A percentile compares a stretch with the other conserved stretches of the same genome.
Conservation (phyloP, 257 asterid genomes). For the Verbena officinalis region DNA sequence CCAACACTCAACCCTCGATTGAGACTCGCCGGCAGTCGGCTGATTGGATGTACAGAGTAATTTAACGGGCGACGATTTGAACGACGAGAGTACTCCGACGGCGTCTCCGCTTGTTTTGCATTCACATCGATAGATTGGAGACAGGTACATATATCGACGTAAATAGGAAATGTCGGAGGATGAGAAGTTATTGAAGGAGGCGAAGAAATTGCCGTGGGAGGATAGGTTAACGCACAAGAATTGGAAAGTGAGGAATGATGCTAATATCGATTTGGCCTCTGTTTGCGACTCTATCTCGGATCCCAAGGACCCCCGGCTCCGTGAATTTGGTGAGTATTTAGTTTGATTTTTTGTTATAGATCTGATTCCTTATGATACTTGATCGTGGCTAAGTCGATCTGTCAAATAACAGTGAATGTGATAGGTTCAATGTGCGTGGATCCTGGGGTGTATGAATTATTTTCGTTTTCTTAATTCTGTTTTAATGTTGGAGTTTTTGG, state of each 20-base stretch:
- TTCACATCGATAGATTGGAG: constrained; percentile 21
- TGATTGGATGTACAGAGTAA: constrained; percentile 17
- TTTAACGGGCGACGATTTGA: constrained; percentile 10
- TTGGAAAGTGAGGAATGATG: constrained; percentile 99
- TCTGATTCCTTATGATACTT: constrained; percentile 46
- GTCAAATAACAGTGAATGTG: constrained; percentile 35
- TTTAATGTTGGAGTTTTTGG: constrained; percentile 27
- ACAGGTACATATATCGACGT: constrained; percentile 23
- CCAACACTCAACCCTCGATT: constrained; percentile 39
- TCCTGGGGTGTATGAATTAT: constrained; percentile 32
- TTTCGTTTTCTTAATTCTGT: constrained; percentile 28
- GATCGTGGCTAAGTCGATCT: constrained; percentile 42
- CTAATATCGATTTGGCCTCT: constrained; percentile 90
- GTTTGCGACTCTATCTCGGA: constrained; percentile 86
- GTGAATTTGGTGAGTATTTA: constrained; percentile 82
- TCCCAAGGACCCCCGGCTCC: constrained; percentile 95
- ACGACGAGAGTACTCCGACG: constrained; percentile 26
- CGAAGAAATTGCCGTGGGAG: constrained; percentile 98
- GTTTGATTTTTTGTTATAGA: constrained; percentile 38
- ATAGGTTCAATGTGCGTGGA: constrained; percentile 34
- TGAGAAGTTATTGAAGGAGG: constrained; percentile 99
- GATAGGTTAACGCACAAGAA: constrained; percentile 94
- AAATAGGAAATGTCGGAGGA: constrained; percentile 91
- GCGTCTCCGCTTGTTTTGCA: neutral
- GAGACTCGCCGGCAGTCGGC: constrained; percentile 51